A percentile compares a stretch with the other conserved stretches of the same genome.
Evolutionary conservation across 2,329 filamentous ascomycete species (phyloP).

Genomic region (Cladosporium sphaerospermum): DNA sequence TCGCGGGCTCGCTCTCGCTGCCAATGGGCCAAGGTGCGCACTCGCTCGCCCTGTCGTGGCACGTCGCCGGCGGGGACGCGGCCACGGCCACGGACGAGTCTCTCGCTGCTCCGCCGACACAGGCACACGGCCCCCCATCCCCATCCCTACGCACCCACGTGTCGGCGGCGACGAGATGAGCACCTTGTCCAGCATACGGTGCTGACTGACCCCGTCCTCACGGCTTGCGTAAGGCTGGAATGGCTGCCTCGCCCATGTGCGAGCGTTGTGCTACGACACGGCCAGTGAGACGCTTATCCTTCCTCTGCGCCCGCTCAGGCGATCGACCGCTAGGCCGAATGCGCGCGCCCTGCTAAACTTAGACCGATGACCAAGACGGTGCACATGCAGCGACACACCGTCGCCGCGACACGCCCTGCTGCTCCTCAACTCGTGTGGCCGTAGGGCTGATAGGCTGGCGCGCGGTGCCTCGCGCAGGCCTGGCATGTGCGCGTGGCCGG

Average conservation of each 20-base stretch:
- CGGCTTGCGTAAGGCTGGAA: conserved; percentile 2
- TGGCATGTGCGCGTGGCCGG: conserved; percentile 8
- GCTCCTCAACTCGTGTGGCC: not conserved
- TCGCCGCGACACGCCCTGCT: not conserved
- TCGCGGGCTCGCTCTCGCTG: too few relatives aligned
- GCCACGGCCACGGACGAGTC: not conserved
- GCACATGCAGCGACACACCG: not conserved
- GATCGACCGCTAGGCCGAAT: conserved; percentile 9
- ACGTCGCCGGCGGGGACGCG: too few relatives aligned
- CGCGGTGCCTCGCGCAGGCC: not conserved
- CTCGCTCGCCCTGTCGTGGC: too few relatives aligned
- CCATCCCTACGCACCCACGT: conserved; percentile 8
- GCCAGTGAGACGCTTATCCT: conserved; percentile 7
- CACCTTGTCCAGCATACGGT: conserved; percentile 9
- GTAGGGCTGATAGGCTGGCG: conserved; percentile 9
- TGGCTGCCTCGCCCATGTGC: conserved; percentile 1
- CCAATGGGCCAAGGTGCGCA: too few relatives aligned
- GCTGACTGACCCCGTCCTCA: conserved; percentile 3
- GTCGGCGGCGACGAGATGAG: conserved; percentile 7
- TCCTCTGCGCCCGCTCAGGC: not conserved
- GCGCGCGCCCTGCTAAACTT: conserved; percentile 7
- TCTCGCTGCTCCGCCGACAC: too few relatives aligned
- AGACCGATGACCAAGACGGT: conserved; percentile 12
- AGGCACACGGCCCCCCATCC: not conserved
- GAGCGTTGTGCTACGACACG: conserved; percentile 9